Evolutionary conservation across 257 asterid species (phyloP).

Genomic region (Solanum paucissectum): DNA sequence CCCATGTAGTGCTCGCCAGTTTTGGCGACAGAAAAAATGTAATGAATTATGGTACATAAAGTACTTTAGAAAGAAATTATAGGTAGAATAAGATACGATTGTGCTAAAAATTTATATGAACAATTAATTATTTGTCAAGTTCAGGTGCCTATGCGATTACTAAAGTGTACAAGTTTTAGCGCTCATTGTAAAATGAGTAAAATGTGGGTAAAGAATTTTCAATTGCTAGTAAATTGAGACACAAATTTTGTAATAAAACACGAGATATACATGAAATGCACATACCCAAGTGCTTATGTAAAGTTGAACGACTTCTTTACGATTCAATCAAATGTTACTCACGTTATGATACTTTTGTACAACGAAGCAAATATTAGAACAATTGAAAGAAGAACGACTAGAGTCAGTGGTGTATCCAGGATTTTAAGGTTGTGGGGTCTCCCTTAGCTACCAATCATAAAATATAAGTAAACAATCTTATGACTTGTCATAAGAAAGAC

Average conservation of each 20-base stretch:
- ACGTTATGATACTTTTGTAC: background rate
- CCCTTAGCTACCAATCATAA: background rate
- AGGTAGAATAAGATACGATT: background rate
- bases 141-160: background rate
- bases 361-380: background rate
- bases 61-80: background rate
- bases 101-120: background rate
- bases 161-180: background rate
- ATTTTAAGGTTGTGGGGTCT: background rate
- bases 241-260: background rate
- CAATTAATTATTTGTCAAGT: background rate
- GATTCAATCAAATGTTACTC: background rate
- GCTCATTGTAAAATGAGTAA: background rate
- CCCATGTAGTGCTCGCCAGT: background rate
- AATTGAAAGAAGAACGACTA: background rate
- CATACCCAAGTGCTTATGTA: background rate
- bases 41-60: background rate
- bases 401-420: background rate
- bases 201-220: background rate
- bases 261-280: background rate
- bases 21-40: background rate
- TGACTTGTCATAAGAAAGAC: background rate
- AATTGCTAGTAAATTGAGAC: background rate
- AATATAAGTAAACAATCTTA: background rate
- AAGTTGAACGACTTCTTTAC: background rate